Percentiles rank a stretch among this genome's conserved stretches.
phyloP scores from a whole-genome alignment of 805 yeast genomes.

The Cyberlindnera mycetangii region DNA sequence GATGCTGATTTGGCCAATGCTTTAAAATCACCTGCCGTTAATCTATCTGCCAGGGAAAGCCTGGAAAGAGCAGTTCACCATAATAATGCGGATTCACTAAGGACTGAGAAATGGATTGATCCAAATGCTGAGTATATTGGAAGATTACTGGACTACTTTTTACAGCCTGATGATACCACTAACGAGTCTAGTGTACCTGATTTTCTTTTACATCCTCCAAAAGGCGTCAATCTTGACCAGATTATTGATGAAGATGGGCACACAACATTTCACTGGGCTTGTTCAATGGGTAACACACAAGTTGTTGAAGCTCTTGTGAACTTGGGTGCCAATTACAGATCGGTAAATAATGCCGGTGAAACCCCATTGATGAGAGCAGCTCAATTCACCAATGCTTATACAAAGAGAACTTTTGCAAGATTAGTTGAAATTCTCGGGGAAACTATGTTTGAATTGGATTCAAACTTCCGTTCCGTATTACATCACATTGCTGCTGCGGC shows the following conservation, averaged over 20 bases:
- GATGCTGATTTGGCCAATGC: slow-evolving; percentile 50
- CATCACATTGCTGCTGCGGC: slow-evolving; percentile 82
- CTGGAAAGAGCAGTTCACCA: slow-evolving; percentile 22
- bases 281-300: slow-evolving; percentile 84
- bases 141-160: slow-evolving; percentile 49
- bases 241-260: slow-evolving; percentile 94
- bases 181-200: slow-evolving; percentile 50
- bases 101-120: slow-evolving; percentile 28
- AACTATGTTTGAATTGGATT: slow-evolving; percentile 76
- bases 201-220: slow-evolving; percentile 60
- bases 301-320: slow-evolving; percentile 73
- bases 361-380: slow-evolving; percentile 86
- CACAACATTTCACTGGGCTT: slow-evolving; percentile 96
- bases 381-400: slow-evolving; percentile 83
- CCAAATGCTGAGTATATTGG: slow-evolving; percentile 42
- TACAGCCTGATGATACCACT: slow-evolving; percentile 52
- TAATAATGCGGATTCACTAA: slow-evolving; percentile 14
- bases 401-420: slow-evolving; percentile 73
- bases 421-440: slow-evolving; percentile 73
- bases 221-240: slow-evolving; percentile 65
- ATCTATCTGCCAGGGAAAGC: slow-evolving; percentile 25
- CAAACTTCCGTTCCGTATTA: slow-evolving; percentile 68
- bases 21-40: slow-evolving; percentile 28
- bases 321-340: slow-evolving; percentile 68
- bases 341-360: slow-evolving; percentile 68